Base-by-base conservation (phyloP, 371 early-diverging fungal genomes). In the Circinella minor region DNA sequence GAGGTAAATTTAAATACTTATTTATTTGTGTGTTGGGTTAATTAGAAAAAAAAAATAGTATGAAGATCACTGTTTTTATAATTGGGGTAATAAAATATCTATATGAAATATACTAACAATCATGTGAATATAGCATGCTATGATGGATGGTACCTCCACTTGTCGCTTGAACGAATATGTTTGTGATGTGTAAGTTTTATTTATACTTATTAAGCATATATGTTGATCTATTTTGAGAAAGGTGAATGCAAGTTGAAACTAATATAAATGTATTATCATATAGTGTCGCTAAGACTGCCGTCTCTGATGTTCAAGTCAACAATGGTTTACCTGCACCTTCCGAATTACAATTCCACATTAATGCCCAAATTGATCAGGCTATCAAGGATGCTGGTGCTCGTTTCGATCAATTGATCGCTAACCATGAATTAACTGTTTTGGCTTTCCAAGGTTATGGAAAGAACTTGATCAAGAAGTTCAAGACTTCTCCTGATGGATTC, bases 141-240 rank as follows among this genome's bases (percentile, higher is more conserved):
- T 92, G 84, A 96, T 97, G 96, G 99, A 98, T 72, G 98, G 95
- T 67, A 97, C 96, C n/a, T 92, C 95, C 38, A 95, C 96, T 37
- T 82, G 86, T 75, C 90, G 95, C 62, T 81, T 96, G 84, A 85
- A 85, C 77, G 91, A 92, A 74, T 92, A 61, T 75, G 79, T 78
- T 75, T 84, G 61, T 77, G 77, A 86, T 82, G 71, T 70, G 70
- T 72, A 67, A 72, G 72, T 63, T n/a, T 38, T 18, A 17, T 7
- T 39, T 17, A 15, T 15, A 20, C 20, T 47, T 47, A 15, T 15
- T 47, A 27, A 27, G 27, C 27, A 27, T 27, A 27, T 27, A 27
- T 27, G 27, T 27, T 27, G 2, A 27, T 27, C 27, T 27, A 27
- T 27, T 27, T 27, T 27, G 27, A 27, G 27, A 27, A 27, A 27